phyloP scores from a whole-genome alignment of 2,329 filamentous ascomycete genomes.

The Aspergillus sojae region DNA sequence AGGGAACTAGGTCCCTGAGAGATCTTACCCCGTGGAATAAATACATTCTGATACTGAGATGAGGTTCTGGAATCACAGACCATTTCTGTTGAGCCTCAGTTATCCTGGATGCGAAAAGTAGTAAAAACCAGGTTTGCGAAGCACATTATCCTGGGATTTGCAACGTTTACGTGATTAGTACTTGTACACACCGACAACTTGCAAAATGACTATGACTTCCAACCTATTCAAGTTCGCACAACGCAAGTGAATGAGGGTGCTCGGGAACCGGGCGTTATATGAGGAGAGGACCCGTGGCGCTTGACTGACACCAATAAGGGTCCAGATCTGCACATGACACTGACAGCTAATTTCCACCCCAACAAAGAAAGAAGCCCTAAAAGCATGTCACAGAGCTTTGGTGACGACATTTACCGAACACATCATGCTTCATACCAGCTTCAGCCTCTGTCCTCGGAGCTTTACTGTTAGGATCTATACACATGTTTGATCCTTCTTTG shows the following conservation, averaged over 20 bases:
- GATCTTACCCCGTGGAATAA: background rate
- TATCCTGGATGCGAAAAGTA: background rate
- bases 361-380: conserved; percentile 4
- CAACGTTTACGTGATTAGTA: background rate
- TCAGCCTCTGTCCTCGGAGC: no score
- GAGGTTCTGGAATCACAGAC: background rate
- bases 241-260: background rate
- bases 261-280: background rate
- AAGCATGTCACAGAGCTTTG: background rate
- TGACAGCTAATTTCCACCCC: background rate
- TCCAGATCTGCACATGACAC: background rate
- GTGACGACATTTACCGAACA: background rate
- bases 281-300: background rate
- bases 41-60: background rate
- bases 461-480: background rate
- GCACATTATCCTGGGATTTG: background rate
- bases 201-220: background rate
- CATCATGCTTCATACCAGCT: background rate
- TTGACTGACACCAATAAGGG: background rate
- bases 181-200: background rate
- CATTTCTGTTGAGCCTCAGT: background rate
- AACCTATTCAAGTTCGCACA: background rate
- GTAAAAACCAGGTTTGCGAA: background rate
- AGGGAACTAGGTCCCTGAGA: background rate
- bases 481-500: background rate